Base-by-base conservation (phyloP, 352 stramenopile genomes). In the Globisporangium takayamanum region DNA sequence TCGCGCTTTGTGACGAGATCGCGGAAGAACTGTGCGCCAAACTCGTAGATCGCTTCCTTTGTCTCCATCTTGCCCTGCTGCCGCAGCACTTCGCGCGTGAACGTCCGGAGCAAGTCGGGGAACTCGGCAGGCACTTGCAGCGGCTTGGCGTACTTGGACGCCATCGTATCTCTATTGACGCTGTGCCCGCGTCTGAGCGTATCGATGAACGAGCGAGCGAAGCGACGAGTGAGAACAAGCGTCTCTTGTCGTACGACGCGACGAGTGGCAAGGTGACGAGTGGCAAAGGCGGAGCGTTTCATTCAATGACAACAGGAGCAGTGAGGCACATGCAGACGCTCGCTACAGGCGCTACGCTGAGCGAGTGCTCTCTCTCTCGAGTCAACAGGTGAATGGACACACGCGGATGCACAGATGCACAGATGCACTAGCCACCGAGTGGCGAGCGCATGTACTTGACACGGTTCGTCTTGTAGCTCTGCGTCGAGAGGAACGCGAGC, bases 111-210 rank as follows among this genome's bases (percentile, higher is more conserved):
- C 42, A 92, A 58, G 25, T 88, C 79, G 10, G 81, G 80, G 48
- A 96, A 93, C 15, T 85, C 78, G 6, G 54, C 56, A 22, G 84
- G 85, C 49, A 94, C 69, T 48, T 88, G 78, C 53, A 94, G 78
- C 16, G 74, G 69, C 69, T 94, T 94, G 44, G 84, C 79, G 36
- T 93, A 94, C 68, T 88, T 90, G 57, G 81, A 92, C 41, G 87
- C 78, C 81, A 96, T 93, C 10, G 16, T 60, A n/a, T 28, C 22
- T 5, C 0, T 16, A 2, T 25, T 6, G 45, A 3, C 16, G 41
- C 20, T 22, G 22, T 22, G 22, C 22, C 22, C 22, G 41, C 15
- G 41, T 46, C 5, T 50, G 26, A 33, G 46, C 16, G 3, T 14
- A 53, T 20, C 12, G 14, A 10, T 54, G 50, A 16, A 10, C 28